phyloP scores from a whole-genome alignment of 1,139 yeast genomes.

The Candida sanyaensis region DNA sequence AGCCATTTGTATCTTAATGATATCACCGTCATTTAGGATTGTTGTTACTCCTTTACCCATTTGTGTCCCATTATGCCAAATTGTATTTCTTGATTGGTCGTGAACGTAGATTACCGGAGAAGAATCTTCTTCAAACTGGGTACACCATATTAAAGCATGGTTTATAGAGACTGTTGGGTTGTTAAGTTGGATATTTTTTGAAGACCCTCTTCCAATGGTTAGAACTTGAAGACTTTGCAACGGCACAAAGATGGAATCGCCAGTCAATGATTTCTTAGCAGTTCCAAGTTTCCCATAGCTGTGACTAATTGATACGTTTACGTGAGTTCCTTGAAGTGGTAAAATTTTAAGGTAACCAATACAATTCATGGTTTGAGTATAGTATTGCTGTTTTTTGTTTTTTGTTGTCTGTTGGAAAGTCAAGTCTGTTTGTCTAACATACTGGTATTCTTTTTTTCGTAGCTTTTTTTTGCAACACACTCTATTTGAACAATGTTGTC shows the following conservation, averaged over 20 bases:
- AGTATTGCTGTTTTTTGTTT: not conserved
- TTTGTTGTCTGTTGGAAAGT: not conserved
- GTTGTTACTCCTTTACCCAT: constrained; percentile 33
- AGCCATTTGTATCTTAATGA: constrained; percentile 38
- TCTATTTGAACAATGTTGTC: too few species aligned
- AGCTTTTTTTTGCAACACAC: not conserved
- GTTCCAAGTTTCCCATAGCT: not conserved
- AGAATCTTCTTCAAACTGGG: constrained; percentile 50
- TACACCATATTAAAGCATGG: constrained; percentile 52
- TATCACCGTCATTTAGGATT: constrained; percentile 47
- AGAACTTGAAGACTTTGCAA: constrained; percentile 13
- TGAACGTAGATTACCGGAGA: constrained; percentile 53
- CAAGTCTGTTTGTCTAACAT: not conserved
- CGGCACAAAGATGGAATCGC: constrained; percentile 9
- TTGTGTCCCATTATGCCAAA: constrained; percentile 40
- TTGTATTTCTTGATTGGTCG: constrained; percentile 59
- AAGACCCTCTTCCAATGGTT: constrained; percentile 18
- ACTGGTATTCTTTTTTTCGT: not conserved
- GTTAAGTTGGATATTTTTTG: constrained; percentile 13
- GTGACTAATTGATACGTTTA: not conserved
- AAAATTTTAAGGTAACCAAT: constrained; percentile 4
- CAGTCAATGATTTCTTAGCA: not conserved
- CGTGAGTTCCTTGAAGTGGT: not conserved
- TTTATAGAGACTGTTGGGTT: constrained; percentile 32
- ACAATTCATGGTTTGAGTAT: not conserved